Evolutionary conservation across 495 filamentous ascomycete species (phyloP).

Genomic region (Collariella sp.): DNA sequence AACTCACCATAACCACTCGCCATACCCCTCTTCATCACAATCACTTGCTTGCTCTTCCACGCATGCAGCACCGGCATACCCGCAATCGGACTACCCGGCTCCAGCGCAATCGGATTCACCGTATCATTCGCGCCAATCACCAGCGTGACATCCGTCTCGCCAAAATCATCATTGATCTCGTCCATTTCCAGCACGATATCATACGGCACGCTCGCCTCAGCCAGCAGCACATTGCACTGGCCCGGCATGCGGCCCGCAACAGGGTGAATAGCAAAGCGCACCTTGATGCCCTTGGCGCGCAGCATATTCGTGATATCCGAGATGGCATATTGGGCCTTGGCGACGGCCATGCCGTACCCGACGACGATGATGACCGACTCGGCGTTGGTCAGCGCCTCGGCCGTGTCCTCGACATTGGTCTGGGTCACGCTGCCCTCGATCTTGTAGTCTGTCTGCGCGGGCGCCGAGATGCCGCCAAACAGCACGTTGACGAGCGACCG

Average conservation of each 20-base stretch:
- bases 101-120: slow-evolving; percentile 74
- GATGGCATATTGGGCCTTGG: slow-evolving; percentile 78
- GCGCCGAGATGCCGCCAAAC: slow-evolving; percentile 64
- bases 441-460: slow-evolving; percentile 52
- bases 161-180: slow-evolving; percentile 83
- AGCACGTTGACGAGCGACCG: slow-evolving; percentile 70
- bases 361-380: slow-evolving; percentile 76
- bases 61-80: slow-evolving; percentile 82
- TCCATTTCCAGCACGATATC: slow-evolving; percentile 85
- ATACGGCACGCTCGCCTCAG: slow-evolving; percentile 74
- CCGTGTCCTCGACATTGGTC: slow-evolving; percentile 66
- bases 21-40: slow-evolving; percentile 82
- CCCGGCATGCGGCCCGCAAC: slow-evolving; percentile 80
- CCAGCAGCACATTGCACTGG: slow-evolving; percentile 76
- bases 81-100: slow-evolving; percentile 68
- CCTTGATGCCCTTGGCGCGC: slow-evolving; percentile 59
- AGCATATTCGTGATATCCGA: slow-evolving; percentile 66
- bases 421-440: slow-evolving; percentile 66
- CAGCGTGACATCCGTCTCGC: slow-evolving; percentile 70
- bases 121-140: slow-evolving; percentile 84
- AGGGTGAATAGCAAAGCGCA: slow-evolving; percentile 80
- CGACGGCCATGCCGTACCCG: slow-evolving; percentile 82
- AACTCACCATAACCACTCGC: slow-evolving; percentile 65
- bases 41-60: slow-evolving; percentile 83
- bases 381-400: slow-evolving; percentile 57